These are phyloP conservation scores for Penicillium flavigenum DNA, from an alignment of 495 filamentous ascomycete species.

Conservation along the genomic window DNA sequence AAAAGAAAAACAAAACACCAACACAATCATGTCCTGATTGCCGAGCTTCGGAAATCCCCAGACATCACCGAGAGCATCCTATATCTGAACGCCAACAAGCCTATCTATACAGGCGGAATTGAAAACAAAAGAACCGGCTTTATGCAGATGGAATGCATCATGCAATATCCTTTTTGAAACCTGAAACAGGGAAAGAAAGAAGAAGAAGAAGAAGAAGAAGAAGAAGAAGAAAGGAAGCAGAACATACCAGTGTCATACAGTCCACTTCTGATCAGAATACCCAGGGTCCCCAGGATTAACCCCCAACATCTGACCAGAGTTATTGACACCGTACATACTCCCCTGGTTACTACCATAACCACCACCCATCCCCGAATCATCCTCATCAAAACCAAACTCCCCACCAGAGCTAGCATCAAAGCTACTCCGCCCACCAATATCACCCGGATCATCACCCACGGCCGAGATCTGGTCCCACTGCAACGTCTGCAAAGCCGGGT, in stretches of 20 bases:
- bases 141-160: conserved; percentile 9
- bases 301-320: conserved; percentile 33
- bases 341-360: conserved; percentile 37
- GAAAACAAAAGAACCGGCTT: conserved; percentile 2
- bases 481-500: conserved; percentile 81
- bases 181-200: conserved; percentile 2
- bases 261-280: conserved; percentile 39
- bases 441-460: conserved; percentile 60
- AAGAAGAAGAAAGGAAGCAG: conserved; percentile 6
- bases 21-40: conserved; percentile 10
- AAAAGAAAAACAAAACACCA: not conserved
- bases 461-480: conserved; percentile 67
- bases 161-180: conserved; percentile 14
- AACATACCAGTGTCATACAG: conserved; percentile 18
- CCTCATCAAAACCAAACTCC: conserved; percentile 53
- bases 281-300: conserved; percentile 35
- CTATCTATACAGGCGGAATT: conserved; percentile 25
- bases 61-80: conserved; percentile 22
- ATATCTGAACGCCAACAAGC: conserved; percentile 37
- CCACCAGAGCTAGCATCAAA: conserved; percentile 83
- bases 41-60: conserved; percentile 15
- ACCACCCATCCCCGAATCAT: conserved; percentile 44
- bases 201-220: conserved; percentile 9
- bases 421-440: conserved; percentile 77
- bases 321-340: conserved; percentile 36